Evolutionary conservation across 2,329 filamentous ascomycete genomes (phyloP).

Genomic region (Hypoxylon rubiginosum): DNA sequence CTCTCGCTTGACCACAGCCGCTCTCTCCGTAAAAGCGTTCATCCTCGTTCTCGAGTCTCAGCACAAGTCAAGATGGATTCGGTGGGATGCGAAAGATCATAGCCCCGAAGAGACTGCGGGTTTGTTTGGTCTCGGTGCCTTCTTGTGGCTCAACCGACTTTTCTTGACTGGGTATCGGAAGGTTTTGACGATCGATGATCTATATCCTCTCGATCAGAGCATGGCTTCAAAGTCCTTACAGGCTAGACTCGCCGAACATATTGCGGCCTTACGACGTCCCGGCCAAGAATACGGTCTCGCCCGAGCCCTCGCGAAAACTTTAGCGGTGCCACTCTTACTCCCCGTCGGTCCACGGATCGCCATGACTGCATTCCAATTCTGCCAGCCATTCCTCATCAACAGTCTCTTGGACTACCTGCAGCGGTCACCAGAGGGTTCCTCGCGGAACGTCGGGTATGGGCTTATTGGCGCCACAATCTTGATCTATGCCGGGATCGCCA

Average conservation of each 20-base stretch:
- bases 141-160: conserved; percentile 52
- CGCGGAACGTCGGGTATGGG: conserved; percentile 55
- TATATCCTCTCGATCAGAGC: conserved; percentile 28
- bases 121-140: conserved; percentile 50
- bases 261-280: neutral
- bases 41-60: conserved; percentile 28
- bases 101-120: conserved; percentile 52
- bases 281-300: conserved; percentile 17
- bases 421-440: conserved; percentile 29
- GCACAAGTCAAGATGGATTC: conserved; percentile 30
- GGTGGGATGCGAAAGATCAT: conserved; percentile 30
- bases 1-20: conserved; percentile 31
- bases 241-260: conserved; percentile 10
- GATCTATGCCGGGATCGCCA: conserved; percentile 57
- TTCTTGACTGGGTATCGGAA: conserved; percentile 43
- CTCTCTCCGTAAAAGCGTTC: conserved; percentile 25
- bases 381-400: conserved; percentile 53
- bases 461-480: conserved; percentile 58
- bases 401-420: conserved; percentile 50
- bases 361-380: conserved; percentile 50
- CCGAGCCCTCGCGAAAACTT: conserved; percentile 13
- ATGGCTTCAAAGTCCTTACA: conserved; percentile 18
- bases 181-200: conserved; percentile 23
- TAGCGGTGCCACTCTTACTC: conserved; percentile 24
- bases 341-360: conserved; percentile 44